Evolutionary conservation across 352 stramenopile species (phyloP).

Genomic region (Globisporangium orthogonon): DNA sequence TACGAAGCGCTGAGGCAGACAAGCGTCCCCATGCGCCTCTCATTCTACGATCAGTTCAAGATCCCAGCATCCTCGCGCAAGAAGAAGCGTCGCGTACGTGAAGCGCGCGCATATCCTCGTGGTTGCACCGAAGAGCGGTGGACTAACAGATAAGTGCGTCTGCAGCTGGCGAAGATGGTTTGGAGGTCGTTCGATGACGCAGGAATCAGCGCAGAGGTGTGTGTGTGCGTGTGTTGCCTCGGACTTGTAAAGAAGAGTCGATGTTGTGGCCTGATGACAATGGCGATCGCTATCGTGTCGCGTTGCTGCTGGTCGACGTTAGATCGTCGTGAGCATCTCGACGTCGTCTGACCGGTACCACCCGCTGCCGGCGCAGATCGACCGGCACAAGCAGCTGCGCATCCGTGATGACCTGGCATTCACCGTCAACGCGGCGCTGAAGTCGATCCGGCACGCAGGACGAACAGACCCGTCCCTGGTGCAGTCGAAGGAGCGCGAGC

Average conservation of each 20-base stretch:
- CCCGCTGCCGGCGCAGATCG: constrained; percentile 46
- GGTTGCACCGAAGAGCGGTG: neutral
- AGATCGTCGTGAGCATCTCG: constrained; percentile 52
- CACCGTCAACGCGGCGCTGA: constrained; percentile 72
- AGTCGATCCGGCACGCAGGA: constrained; percentile 52
- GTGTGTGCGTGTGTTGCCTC: neutral
- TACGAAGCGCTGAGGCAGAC: constrained; percentile 57
- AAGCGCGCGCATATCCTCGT: constrained; percentile 25
- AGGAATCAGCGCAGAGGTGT: constrained; percentile 56
- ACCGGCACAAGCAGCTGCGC: constrained; percentile 66
- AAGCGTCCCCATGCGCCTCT: constrained; percentile 21
- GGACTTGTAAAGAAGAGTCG: no score
- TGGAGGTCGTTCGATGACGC: constrained; percentile 57
- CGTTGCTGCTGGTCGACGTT: neutral
- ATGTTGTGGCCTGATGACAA: neutral
- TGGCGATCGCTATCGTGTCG: no score
- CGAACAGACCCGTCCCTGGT: constrained; percentile 18
- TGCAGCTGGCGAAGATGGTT: constrained; percentile 46
- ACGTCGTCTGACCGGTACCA: constrained; percentile 48
- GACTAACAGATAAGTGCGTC: neutral
- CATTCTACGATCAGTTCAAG: constrained; percentile 68
- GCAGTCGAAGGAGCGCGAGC: constrained; percentile 25
- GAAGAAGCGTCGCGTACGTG: constrained; percentile 61
- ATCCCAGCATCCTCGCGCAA: constrained; percentile 45
- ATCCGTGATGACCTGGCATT: constrained; percentile 71